phyloP scores from a whole-genome alignment of 2,329 filamentous ascomycete genomes.

The Phyllosticta citriasiana region DNA sequence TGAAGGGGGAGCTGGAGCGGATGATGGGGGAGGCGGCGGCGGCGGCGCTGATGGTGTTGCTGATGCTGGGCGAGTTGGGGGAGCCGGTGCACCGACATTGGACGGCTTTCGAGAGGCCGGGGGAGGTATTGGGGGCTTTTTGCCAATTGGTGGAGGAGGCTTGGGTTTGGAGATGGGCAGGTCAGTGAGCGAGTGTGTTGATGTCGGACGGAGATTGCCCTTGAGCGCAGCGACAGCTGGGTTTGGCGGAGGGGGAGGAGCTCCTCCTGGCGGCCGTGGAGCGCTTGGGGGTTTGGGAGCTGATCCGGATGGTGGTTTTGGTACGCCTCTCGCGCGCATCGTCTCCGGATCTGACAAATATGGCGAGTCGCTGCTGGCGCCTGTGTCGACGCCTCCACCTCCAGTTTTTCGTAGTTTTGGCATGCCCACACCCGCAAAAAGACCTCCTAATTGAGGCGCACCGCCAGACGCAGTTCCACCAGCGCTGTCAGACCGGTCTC shows the following conservation, averaged over 20 bases:
- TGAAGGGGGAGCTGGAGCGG: constrained; percentile 34
- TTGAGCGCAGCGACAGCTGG: constrained; percentile 45
- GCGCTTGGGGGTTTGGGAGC: constrained; percentile 40
- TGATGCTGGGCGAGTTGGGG: constrained; percentile 26
- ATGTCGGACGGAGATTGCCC: constrained; percentile 44
- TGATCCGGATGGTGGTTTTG: constrained; percentile 32
- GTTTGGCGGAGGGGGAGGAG: constrained; percentile 47
- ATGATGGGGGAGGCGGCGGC: constrained; percentile 50
- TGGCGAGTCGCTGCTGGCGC: constrained; percentile 54
- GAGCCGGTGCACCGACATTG: constrained; percentile 26
- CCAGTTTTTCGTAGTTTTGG: constrained; percentile 85
- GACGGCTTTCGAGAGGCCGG: constrained; percentile 49
- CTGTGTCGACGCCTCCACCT: constrained; percentile 42
- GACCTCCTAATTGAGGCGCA: constrained; percentile 69
- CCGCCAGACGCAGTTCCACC: constrained; percentile 16
- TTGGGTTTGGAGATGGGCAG: constrained; percentile 47
- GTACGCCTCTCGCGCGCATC: constrained; percentile 39
- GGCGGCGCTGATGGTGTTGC: constrained; percentile 38
- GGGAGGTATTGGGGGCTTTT: constrained; percentile 56
- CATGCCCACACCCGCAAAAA: constrained; percentile 82
- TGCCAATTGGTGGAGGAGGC: constrained; percentile 68
- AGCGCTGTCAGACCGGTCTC: constrained; percentile 11
- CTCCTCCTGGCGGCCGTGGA: constrained; percentile 38
- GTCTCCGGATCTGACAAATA: constrained; percentile 76
- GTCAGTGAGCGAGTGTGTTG: constrained; percentile 41